Evolutionary conservation across 208 protist genomes (phyloP).

Genomic region (Acanthamoeba culbertsoni): DNA sequence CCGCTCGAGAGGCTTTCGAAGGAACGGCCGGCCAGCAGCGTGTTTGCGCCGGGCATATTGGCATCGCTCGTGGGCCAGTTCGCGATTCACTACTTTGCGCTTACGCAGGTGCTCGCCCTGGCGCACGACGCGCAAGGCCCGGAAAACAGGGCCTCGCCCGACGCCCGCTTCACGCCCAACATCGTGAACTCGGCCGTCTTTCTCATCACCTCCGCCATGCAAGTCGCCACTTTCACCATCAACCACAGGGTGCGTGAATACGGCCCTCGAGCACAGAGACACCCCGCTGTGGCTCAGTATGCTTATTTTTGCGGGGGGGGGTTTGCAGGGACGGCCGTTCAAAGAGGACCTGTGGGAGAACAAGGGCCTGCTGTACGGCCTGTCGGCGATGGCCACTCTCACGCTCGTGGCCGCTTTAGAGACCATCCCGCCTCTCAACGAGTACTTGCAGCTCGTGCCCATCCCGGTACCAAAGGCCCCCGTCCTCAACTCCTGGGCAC

Average conservation of each 20-base stretch:
- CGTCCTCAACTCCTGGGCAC: neutral
- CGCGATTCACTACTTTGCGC: conserved; percentile 90
- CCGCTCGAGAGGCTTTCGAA: conserved; percentile 90
- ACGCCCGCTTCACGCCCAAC: conserved; percentile 94
- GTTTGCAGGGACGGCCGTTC: conserved; percentile 54
- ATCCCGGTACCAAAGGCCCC: neutral
- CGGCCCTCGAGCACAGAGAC: too few relatives aligned
- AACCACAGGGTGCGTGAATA: conserved; percentile 89
- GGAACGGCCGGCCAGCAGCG: conserved; percentile 88
- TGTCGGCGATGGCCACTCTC: neutral
- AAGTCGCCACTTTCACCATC: conserved; percentile 94
- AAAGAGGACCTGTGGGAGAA: conserved; percentile 58
- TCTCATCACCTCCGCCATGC: conserved; percentile 93
- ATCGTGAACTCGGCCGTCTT: conserved; percentile 97
- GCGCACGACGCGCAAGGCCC: neutral
- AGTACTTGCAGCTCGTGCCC: conserved; percentile 28
- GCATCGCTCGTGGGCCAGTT: conserved; percentile 94
- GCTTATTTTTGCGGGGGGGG: too few relatives aligned
- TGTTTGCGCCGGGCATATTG: conserved; percentile 94
- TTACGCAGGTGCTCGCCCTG: conserved; percentile 84
- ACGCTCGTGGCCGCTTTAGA: neutral
- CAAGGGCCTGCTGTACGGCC: conserved; percentile 47
- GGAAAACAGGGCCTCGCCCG: conserved; percentile 66
- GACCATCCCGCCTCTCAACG: conserved; percentile 22
- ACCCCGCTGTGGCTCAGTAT: too few relatives aligned